Evolutionary conservation across 441 rosid species (phyloP).

Genomic region (Pelargonium australe): DNA sequence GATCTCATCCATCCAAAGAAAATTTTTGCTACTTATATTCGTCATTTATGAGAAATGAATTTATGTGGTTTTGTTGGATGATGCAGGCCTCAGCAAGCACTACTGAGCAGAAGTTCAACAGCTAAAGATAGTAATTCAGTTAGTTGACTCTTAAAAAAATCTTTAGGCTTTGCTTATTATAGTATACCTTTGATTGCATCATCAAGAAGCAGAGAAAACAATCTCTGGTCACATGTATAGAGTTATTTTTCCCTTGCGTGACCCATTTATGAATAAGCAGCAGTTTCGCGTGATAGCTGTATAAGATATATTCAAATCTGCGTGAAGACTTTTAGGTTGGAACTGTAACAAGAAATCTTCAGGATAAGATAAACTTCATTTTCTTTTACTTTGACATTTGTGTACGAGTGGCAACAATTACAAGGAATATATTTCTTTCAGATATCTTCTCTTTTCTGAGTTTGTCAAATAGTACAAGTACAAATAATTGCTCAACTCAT

Average conservation of each 20-base stretch:
- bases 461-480: slow-evolving; percentile 9
- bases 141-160: slow-evolving; percentile 7
- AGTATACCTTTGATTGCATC: slow-evolving; percentile 9
- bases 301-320: not conserved
- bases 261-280: slow-evolving; percentile 37
- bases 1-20: too few relatives aligned
- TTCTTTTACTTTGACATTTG: slow-evolving; percentile 19
- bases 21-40: not conserved
- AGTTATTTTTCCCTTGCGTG: slow-evolving; percentile 31
- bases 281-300: slow-evolving; percentile 29
- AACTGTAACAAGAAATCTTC: slow-evolving; percentile 10
- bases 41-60: not conserved
- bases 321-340: slow-evolving; percentile 14
- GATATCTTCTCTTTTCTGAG: slow-evolving; percentile 13
- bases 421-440: slow-evolving; percentile 12
- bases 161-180: slow-evolving; percentile 23
- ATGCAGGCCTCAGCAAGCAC: slow-evolving; percentile 69
- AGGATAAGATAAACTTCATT: slow-evolving; percentile 28
- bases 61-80: slow-evolving; percentile 6
- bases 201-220: slow-evolving; percentile 25
- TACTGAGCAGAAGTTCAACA: slow-evolving; percentile 54
- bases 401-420: slow-evolving; percentile 18
- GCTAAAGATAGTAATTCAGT: slow-evolving; percentile 19
- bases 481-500: not conserved
- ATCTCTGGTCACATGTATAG: slow-evolving; percentile 36